These are phyloP conservation scores for Kodamaea kaohsiungensis DNA, from an alignment of 805 yeast genomes.

Conservation along the genomic window DNA sequence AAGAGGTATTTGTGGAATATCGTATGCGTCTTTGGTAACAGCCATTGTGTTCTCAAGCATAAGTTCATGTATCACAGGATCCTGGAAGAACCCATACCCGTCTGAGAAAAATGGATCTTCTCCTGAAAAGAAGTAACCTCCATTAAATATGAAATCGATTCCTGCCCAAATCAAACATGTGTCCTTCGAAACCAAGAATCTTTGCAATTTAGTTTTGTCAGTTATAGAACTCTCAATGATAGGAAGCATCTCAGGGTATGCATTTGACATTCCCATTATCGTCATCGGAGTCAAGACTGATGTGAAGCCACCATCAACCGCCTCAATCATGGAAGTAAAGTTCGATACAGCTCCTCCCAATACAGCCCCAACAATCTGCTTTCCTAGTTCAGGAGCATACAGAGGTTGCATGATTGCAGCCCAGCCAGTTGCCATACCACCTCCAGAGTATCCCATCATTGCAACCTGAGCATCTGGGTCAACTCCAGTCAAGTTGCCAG, in stretches of 20 bases:
- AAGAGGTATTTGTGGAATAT: slow-evolving; percentile 14
- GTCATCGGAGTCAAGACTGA: slow-evolving; percentile 30
- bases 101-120: slow-evolving; percentile 9
- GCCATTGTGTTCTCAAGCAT: slow-evolving; percentile 23
- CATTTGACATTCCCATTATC: slow-evolving; percentile 32
- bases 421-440: slow-evolving; percentile 39
- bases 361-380: slow-evolving; percentile 29
- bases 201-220: slow-evolving; percentile 1
- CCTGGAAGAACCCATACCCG: slow-evolving; percentile 20
- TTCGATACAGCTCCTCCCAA: slow-evolving; percentile 39
- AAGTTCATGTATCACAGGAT: slow-evolving; percentile 9
- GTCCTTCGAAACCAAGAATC: not conserved
- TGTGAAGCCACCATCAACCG: slow-evolving; percentile 23
- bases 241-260: slow-evolving; percentile 26
- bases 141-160: not conserved
- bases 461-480: slow-evolving; percentile 20
- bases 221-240: not conserved
- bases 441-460: slow-evolving; percentile 43
- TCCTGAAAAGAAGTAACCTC: slow-evolving; percentile 15
- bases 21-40: slow-evolving; percentile 9
- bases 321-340: slow-evolving; percentile 26
- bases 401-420: slow-evolving; percentile 36
- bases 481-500: slow-evolving; percentile 22
- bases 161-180: slow-evolving; percentile 1
- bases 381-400: slow-evolving; percentile 35